phyloP scores from a whole-genome alignment of 371 early-diverging fungal species.

The Enterocytospora artemiae region DNA sequence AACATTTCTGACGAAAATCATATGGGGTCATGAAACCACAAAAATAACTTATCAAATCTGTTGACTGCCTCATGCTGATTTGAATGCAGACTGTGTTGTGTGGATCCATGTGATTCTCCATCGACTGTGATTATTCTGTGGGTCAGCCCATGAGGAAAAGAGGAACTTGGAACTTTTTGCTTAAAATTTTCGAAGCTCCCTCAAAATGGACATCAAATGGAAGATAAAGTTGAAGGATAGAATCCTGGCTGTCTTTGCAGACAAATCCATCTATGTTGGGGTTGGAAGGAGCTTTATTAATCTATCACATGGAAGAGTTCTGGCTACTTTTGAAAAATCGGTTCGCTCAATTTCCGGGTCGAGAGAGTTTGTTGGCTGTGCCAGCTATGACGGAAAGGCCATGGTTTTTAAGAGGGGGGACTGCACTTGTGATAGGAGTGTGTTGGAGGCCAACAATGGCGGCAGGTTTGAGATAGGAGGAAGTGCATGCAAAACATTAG shows the following conservation, averaged over 20 bases:
- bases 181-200: not conserved
- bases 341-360: slow-evolving; percentile 20
- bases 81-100: too few species aligned
- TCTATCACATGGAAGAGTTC: slow-evolving; percentile 6
- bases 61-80: too few species aligned
- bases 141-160: too few species aligned
- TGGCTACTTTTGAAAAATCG: slow-evolving; percentile 21
- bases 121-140: too few species aligned
- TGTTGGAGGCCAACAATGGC: not conserved
- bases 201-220: not conserved
- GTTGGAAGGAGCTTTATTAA: slow-evolving; percentile 1
- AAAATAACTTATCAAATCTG: not conserved
- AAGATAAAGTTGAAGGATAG: not conserved
- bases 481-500: not conserved
- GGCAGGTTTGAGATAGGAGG: too few species aligned
- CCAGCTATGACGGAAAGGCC: slow-evolving; percentile 40
- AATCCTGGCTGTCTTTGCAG: not conserved
- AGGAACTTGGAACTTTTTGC: not conserved
- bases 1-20: slow-evolving; percentile 20
- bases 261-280: slow-evolving; percentile 3
- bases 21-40: too few species aligned
- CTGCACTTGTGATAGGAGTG: not conserved
- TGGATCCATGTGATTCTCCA: too few species aligned
- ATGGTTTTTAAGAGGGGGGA: slow-evolving; percentile 16
- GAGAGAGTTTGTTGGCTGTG: slow-evolving; percentile 11